Evolutionary conservation across 2,329 filamentous ascomycete species (phyloP), one percentile per base, ranked within the genome.

Genomic region (Hypocrella siamensis): DNA sequence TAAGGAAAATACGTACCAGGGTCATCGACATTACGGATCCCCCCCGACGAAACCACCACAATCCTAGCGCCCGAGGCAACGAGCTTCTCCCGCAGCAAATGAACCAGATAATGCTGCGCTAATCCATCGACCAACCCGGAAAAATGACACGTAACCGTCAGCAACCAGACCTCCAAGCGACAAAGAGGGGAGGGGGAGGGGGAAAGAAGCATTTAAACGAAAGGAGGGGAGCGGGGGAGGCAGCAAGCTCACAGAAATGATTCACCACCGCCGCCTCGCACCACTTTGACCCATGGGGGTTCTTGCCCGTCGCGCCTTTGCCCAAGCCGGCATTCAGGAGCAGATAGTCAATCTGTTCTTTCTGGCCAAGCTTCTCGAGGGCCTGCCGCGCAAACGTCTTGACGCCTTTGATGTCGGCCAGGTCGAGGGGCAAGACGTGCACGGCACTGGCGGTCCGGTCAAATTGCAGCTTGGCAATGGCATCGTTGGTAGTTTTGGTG

Each of bases 61-160:
- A 69, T 49, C 25, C 65, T 57, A 1, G 62, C 54, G 31, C 51
- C 53, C 19, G 61, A 66, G 4, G 51, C 48, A 4, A 60, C 54
- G 12, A 70, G 40, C 41, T 64, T 67, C 15, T 64, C 56, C 3
- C 54, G 53, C 18, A 70, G 44, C 3, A 67, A 47, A 38, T 69
- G 65, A 0, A 57, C 46, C 1, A 70, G 53, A 34, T 70, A 70
- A 41, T 69, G 65, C 34, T 70, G 66, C 4, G 66, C 65, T 69
- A 31, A 19, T 10, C 11, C 11, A 26, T 26, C 25, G n/a, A 26
- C n/a, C n/a, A n/a, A n/a, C n/a, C n/a, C n/a, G n/a, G n/a, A n/a
- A n/a, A n/a, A n/a, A n/a, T n/a, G n/a, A n/a, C n/a, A n/a, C n/a
- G n/a, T n/a, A n/a, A n/a, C n/a, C n/a, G 25, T 26, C 25, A 26